Conservation (phyloP, 768 basidiomycete genomes). For the Lactarius vividus region DNA sequence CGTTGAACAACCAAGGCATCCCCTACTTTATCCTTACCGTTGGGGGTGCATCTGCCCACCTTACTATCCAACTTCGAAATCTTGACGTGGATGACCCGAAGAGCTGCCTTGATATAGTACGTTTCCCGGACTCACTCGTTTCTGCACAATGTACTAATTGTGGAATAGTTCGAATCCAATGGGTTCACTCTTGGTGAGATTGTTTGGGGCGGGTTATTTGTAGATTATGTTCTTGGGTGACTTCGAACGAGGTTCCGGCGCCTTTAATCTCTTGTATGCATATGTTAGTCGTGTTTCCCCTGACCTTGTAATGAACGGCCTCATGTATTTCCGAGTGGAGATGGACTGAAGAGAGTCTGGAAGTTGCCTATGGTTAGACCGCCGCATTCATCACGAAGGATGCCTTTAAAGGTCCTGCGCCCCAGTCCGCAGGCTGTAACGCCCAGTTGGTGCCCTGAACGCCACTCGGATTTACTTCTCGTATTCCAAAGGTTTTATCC, state of each 20-base stretch:
- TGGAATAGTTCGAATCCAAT: conserved; percentile 16
- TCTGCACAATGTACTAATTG: neutral
- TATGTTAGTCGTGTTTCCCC: neutral
- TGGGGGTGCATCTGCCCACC: conserved; percentile 8
- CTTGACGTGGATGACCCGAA: conserved; percentile 15
- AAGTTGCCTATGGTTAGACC: neutral
- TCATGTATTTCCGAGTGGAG: neutral
- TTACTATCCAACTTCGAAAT: conserved; percentile 13
- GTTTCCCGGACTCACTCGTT: neutral
- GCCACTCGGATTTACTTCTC: neutral
- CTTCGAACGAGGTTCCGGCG: neutral
- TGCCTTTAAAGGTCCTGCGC: neutral
- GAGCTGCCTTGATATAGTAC: conserved; percentile 12
- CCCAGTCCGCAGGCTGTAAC: neutral
- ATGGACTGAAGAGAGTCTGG: neutral
- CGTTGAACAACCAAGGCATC: conserved; percentile 31
- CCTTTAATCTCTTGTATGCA: neutral
- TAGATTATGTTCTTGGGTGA: conserved; percentile 12
- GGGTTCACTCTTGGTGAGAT: conserved; percentile 14
- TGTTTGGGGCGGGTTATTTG: conserved; percentile 14
- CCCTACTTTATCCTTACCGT: conserved; percentile 17
- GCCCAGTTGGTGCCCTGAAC: neutral
- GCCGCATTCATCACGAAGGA: neutral
- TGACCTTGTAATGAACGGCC: neutral
- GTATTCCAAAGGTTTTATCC: neutral